A percentile compares a stretch with the other conserved stretches of the same genome.
phyloP scores from a whole-genome alignment of 2,329 filamentous ascomycete species.

The Colletotrichum shisoi region DNA sequence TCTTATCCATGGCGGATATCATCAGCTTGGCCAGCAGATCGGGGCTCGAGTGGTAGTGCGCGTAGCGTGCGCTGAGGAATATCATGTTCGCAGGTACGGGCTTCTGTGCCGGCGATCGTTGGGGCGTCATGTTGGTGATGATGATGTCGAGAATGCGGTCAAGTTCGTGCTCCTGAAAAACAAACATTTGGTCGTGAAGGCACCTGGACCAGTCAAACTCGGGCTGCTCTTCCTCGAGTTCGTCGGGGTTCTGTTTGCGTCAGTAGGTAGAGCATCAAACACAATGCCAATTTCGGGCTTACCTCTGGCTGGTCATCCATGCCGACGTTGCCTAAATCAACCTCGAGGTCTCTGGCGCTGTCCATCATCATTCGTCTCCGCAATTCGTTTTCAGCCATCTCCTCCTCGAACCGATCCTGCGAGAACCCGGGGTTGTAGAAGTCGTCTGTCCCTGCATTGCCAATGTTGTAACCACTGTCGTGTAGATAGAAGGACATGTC shows the following conservation, averaged over 20 bases:
- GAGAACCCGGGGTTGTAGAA: constrained; percentile 94
- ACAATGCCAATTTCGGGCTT: constrained; percentile 45
- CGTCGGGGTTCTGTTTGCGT: constrained; percentile 58
- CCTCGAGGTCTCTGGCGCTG: constrained; percentile 94
- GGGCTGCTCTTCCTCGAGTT: constrained; percentile 86
- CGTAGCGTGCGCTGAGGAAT: constrained; percentile 93
- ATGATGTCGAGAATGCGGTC: constrained; percentile 92
- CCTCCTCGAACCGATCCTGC: constrained; percentile 94
- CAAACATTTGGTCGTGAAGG: constrained; percentile 98
- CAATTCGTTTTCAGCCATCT: constrained; percentile 95
- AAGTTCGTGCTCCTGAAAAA: constrained; percentile 94
- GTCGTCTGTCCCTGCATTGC: constrained; percentile 81
- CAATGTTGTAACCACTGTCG: constrained; percentile 90
- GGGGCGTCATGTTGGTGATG: constrained; percentile 97
- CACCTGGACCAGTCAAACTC: constrained; percentile 97
- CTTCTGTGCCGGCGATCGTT: constrained; percentile 94
- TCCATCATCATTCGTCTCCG: constrained; percentile 99
- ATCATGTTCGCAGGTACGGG: constrained; percentile 97
- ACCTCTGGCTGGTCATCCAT: constrained; percentile 96
- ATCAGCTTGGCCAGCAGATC: constrained; percentile 85
- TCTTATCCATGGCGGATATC: constrained; percentile 88
- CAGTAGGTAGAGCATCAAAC: constrained; percentile 42
- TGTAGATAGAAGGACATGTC: constrained; percentile 96
- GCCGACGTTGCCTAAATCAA: constrained; percentile 93
- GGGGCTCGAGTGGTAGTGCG: constrained; percentile 90